phyloP scores from a whole-genome alignment of 1,284 basidiomycete species.

The Flammula alnicola region DNA sequence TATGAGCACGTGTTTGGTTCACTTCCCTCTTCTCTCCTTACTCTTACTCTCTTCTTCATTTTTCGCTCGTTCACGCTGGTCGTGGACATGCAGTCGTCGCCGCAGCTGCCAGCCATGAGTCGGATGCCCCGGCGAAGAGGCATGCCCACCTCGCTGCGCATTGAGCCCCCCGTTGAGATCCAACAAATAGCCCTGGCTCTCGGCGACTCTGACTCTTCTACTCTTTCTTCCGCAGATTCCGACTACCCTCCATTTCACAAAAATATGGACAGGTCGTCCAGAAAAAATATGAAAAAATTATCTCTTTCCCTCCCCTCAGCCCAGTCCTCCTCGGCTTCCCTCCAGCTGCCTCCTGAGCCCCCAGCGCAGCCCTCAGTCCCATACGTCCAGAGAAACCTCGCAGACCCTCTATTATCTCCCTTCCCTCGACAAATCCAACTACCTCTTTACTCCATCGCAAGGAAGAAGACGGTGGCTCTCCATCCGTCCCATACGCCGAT shows the following conservation, averaged over 20 bases:
- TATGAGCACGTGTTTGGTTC: slow-evolving; percentile 19
- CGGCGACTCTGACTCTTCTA: slow-evolving; percentile 52
- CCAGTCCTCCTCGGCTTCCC: slow-evolving; percentile 58
- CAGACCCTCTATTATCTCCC: slow-evolving; percentile 68
- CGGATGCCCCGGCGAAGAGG: slow-evolving; percentile 55
- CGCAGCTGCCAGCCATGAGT: slow-evolving; percentile 33
- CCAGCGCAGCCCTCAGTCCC: slow-evolving; percentile 26
- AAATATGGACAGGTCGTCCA: slow-evolving; percentile 43
- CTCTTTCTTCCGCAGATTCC: slow-evolving; percentile 51
- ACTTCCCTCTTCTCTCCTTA: slow-evolving; percentile 19
- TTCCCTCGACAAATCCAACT: slow-evolving; percentile 52
- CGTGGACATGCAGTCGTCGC: slow-evolving; percentile 27
- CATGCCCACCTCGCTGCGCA: slow-evolving; percentile 61
- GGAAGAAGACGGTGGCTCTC: slow-evolving; percentile 63
- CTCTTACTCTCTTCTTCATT: slow-evolving; percentile 17
- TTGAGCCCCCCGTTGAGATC: slow-evolving; percentile 54
- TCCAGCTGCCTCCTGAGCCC: slow-evolving; percentile 42
- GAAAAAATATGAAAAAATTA: slow-evolving; percentile 77
- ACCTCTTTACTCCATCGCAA: slow-evolving; percentile 60
- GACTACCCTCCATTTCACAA: slow-evolving; percentile 48
- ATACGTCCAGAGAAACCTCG: slow-evolving; percentile 43
- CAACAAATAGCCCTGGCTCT: slow-evolving; percentile 53
- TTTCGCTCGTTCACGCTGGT: slow-evolving; percentile 28
- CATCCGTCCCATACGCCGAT: slow-evolving; percentile 75
- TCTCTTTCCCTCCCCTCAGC: slow-evolving; percentile 69